Percentiles rank a stretch among this genome's conserved stretches.
phyloP scores from a whole-genome alignment of 1,139 yeast species.

The Yamadazyma trypodendri region DNA sequence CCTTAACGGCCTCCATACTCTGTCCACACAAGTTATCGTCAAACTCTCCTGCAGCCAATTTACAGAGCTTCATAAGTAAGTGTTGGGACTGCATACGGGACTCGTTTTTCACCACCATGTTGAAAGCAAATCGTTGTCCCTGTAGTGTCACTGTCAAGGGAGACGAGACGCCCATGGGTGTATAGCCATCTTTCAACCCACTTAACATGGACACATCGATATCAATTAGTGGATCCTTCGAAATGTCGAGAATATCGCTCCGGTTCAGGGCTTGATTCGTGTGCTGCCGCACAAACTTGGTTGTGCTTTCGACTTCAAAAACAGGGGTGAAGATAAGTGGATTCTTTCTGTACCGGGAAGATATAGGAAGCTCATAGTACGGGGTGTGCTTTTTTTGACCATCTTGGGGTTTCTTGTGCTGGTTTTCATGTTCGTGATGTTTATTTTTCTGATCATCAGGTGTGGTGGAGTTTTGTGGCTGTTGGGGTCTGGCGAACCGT shows the following conservation, averaged over 20 bases:
- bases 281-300: slow-evolving; percentile 13
- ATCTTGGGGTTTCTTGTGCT: neutral
- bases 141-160: slow-evolving; percentile 10
- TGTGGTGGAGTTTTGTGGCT: neutral
- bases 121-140: slow-evolving; percentile 25
- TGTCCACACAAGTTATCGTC: neutral
- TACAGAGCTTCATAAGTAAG: neutral
- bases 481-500: no score
- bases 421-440: no score
- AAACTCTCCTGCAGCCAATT: neutral
- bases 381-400: neutral
- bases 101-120: slow-evolving; percentile 23
- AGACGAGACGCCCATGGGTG: neutral
- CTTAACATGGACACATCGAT: neutral
- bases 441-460: no score
- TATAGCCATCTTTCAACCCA: neutral
- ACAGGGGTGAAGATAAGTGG: slow-evolving; percentile 34
- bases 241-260: neutral
- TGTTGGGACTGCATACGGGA: slow-evolving; percentile 14
- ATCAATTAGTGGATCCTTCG: neutral
- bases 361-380: slow-evolving; percentile 5
- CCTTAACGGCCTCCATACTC: slow-evolving; percentile 21
- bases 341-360: slow-evolving; percentile 26
- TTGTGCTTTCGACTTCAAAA: slow-evolving; percentile 38
- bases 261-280: slow-evolving; percentile 1